phyloP scores from a whole-genome alignment of 2,329 filamentous ascomycete genomes.

The Thielaviopsis ethacetica region DNA sequence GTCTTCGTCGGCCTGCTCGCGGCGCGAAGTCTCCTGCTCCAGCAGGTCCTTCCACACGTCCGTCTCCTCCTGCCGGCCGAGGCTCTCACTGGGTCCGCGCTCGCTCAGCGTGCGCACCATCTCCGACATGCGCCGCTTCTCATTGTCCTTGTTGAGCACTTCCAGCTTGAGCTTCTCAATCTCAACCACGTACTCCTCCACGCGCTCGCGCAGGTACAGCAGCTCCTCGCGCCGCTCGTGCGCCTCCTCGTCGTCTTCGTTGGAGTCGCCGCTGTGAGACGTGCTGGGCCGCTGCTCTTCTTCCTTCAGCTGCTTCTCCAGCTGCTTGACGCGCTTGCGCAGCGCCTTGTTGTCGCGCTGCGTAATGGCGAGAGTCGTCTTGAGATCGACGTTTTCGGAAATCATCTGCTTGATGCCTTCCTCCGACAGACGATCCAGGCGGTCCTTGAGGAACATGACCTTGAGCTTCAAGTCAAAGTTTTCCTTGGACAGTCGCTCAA shows the following conservation, averaged over 20 bases:
- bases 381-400: conserved; percentile 88
- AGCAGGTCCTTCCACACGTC: conserved; percentile 93
- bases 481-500: conserved; percentile 90
- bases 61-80: conserved; percentile 44
- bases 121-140: conserved; percentile 75
- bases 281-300: conserved; percentile 44
- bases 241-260: conserved; percentile 43
- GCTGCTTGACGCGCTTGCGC: conserved; percentile 64
- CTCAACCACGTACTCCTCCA: conserved; percentile 70
- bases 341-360: conserved; percentile 82
- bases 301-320: conserved; percentile 64
- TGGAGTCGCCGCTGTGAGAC: conserved; percentile 37
- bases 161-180: conserved; percentile 72
- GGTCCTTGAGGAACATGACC: conserved; percentile 91
- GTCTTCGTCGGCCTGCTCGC: conserved; percentile 83
- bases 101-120: conserved; percentile 44
- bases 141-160: conserved; percentile 60
- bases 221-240: conserved; percentile 73
- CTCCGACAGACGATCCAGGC: conserved; percentile 81
- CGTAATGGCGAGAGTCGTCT: conserved; percentile 73
- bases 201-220: conserved; percentile 63
- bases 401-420: conserved; percentile 98
- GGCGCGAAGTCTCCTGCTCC: conserved; percentile 74
- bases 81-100: conserved; percentile 31
- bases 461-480: conserved; percentile 97